Evolutionary conservation across 2,329 filamentous ascomycete species (phyloP), one percentile per base, ranked within the genome.

Genomic region (Colletotrichum acutatum): DNA sequence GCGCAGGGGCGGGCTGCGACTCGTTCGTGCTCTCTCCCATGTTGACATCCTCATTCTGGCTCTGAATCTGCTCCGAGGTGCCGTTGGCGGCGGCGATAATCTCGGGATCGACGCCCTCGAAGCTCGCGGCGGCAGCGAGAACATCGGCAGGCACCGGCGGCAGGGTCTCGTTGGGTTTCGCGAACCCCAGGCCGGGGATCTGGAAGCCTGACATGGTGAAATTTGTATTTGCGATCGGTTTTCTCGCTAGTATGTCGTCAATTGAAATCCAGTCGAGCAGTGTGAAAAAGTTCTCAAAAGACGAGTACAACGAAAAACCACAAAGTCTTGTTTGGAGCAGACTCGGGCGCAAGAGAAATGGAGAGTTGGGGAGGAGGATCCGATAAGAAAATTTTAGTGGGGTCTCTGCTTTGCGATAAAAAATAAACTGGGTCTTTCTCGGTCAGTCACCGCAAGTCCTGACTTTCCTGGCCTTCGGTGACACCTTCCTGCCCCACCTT

Each of bases 101-200:
- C 6, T 42, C 37, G 37, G 52, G 49, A 8, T 72, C 52, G 19
- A 54, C 62, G n/a, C 63, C 67, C 49, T 68, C 73, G n/a, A 75
- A 63, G 30, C 76, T 81, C 2, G 80, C 76, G 1, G 82, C 79
- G 7, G 79, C 79, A n/a, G 74, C 76, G 34, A 78, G 71, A 14
- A 80, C 37, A 14, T 84, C 82, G 24, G 80, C 46, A 2, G 82
- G 79, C 0, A 84, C 77, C 14, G 83, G 84, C 1, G 84, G 84
- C 2, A 85, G 76, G 2, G 77, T 79, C 66, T 85, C 84, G 66
- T 85, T 84, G 5, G 83, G 83, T 74, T 83, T 84, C 62, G 84
- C 84, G 72, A 84, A 82, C 12, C 84, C 84, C 19, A 85, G 77
- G 66, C 84, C 84, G 34, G 84, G 84, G 42, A 85, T 85, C 68